Evolutionary conservation across 83 land plant genomes (phyloP), one percentile per base, ranked within the genome.

Genomic region (Thuja plicata): DNA sequence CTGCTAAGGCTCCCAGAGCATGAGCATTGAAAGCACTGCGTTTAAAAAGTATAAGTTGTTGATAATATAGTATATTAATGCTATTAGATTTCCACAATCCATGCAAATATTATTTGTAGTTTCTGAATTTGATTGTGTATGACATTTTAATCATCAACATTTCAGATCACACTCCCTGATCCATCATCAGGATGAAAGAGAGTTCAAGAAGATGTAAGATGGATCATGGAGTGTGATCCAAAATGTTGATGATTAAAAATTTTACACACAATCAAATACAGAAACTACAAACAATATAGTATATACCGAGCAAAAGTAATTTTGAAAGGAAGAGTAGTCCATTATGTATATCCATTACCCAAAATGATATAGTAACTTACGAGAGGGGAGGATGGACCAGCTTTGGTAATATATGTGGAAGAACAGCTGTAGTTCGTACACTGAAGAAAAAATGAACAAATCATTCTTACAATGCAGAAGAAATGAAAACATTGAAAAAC

Each of bases 21-120:
- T 99, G 99, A n/a, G 99, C 99, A 92, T 99, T 99, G 91, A 99
- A 97, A 86, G 99, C 98, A 57, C 99, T 99, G 94, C 57, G 92
- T 8, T 5, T 52, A 88, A 15, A 91, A 55, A 88, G 54, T 46
- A 50, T 40, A 13, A 54, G 41, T 24, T 2, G 17, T 19, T 57
- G 5, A 87, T 71, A 30, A 30, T 43, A 38, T 50, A 50, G 54
- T 50, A 77, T 9, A 35, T 34, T 43, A 43, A 43, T 43, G 45
- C 45, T 43, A 43, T 43, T 43, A 43, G 45, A 43, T 43, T 41
- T 43, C 5, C 45, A 43, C 45, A 5, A 43, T 43, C 45, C 45
- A 43, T 43, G 45, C 45, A 43, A 43, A 43, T 43, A 43, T 43
- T 43, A 43, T 43, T 43, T 43, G 45, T 43, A 43, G 45, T 43